phyloP scores from a whole-genome alignment of 352 stramenopile species.

The Globisporangium cylindrosporum region DNA sequence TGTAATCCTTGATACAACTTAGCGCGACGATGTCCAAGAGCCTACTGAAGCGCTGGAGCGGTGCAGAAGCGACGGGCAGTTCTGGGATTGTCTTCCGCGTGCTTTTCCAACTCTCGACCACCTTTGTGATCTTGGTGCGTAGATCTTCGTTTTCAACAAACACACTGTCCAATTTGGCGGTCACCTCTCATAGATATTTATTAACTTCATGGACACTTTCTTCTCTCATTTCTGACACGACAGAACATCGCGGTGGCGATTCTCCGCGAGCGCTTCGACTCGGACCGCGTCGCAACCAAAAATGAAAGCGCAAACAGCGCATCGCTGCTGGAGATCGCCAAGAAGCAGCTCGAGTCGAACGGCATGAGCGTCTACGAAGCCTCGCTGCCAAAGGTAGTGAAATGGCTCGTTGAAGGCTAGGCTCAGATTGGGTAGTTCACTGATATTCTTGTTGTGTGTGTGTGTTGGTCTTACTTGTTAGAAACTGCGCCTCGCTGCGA shows the following conservation, averaged over 20 bases:
- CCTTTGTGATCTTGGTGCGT: slow-evolving; percentile 45
- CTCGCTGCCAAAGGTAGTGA: slow-evolving; percentile 39
- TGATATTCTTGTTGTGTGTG: not conserved
- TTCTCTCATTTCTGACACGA: not conserved
- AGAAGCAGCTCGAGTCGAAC: slow-evolving; percentile 48
- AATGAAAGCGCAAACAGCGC: slow-evolving; percentile 22
- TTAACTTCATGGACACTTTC: not conserved
- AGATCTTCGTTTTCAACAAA: not conserved
- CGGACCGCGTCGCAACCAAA: slow-evolving; percentile 8
- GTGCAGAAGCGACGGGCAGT: not conserved
- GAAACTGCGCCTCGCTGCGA: slow-evolving; percentile 44
- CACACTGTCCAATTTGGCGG: not conserved
- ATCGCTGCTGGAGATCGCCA: slow-evolving; percentile 51
- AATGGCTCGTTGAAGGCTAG: not conserved
- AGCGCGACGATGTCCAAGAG: slow-evolving; percentile 31
- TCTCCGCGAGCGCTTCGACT: slow-evolving; percentile 61
- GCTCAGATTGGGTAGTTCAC: not conserved
- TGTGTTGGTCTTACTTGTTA: slow-evolving; percentile 8
- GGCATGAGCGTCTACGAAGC: slow-evolving; percentile 41
- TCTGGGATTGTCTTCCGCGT: slow-evolving; percentile 28
- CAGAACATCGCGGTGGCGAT: slow-evolving; percentile 65
- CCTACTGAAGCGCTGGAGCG: slow-evolving; percentile 13
- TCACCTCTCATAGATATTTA: not conserved
- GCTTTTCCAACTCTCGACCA: slow-evolving; percentile 37
- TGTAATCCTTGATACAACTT: not conserved